Percentiles rank a stretch among this genome's conserved stretches.
These are phyloP conservation scores for Boletus holoroseus DNA, from an alignment of 1,284 basidiomycete species.

Conservation along the genomic window DNA sequence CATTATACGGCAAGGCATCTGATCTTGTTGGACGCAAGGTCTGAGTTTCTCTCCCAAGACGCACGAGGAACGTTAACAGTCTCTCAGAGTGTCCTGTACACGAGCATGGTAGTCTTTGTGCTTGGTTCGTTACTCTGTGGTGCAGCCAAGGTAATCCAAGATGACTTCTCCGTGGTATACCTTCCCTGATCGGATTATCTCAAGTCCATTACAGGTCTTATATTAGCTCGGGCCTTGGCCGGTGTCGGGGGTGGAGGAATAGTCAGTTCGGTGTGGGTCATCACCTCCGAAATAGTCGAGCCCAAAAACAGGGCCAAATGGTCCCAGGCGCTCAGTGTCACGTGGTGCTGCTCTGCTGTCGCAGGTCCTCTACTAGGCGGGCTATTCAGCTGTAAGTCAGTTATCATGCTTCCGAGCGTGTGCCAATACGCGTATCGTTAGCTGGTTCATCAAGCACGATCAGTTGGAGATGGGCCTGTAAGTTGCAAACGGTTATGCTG, in stretches of 20 bases:
- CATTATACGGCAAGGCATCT: conserved; percentile 71
- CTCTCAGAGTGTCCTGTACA: conserved; percentile 55
- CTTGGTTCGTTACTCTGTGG: conserved; percentile 70
- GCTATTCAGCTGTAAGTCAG: conserved; percentile 62
- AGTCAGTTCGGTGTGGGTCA: conserved; percentile 75
- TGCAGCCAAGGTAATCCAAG: conserved; percentile 48
- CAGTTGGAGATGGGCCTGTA: conserved; percentile 78
- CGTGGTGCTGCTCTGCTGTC: conserved; percentile 77
- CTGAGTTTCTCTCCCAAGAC: conserved; percentile 13
- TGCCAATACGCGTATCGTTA: conserved; percentile 16
- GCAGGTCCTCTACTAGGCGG: conserved; percentile 76
- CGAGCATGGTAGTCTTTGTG: conserved; percentile 64
- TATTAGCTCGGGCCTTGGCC: conserved; percentile 52
- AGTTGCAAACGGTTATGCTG: conserved; percentile 31
- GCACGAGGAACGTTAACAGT: conserved; percentile 5
- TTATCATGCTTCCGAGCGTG: conserved; percentile 13
- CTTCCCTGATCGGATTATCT: conserved; percentile 19
- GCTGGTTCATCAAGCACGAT: conserved; percentile 29
- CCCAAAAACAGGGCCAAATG: conserved; percentile 64
- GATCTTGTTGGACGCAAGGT: conserved; percentile 75
- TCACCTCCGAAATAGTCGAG: conserved; percentile 74
- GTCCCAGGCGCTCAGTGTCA: conserved; percentile 75
- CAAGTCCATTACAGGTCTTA: conserved; percentile 58
- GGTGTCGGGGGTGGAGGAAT: conserved; percentile 78
- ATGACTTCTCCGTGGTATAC: conserved; percentile 7